phyloP scores from a whole-genome alignment of 2,329 filamentous ascomycete genomes.

The Mariannaea elegans region DNA sequence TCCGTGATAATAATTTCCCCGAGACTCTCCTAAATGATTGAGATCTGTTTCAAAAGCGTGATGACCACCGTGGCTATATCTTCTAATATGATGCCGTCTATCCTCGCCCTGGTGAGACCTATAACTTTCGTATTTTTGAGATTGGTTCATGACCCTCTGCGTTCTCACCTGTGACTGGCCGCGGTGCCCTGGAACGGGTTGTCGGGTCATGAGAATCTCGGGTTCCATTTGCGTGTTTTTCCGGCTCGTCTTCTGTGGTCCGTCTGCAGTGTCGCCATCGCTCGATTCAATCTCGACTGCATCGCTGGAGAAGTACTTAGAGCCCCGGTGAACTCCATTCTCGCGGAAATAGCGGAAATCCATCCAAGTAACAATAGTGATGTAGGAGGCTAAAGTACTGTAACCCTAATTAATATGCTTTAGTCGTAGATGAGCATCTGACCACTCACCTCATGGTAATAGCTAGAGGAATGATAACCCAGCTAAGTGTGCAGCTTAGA shows the following conservation, averaged over 20 bases:
- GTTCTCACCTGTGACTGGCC: neutral
- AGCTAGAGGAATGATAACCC: conserved; percentile 17
- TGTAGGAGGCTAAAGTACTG: conserved; percentile 4
- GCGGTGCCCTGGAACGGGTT: neutral
- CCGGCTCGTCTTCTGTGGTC: neutral
- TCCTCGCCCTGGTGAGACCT: neutral
- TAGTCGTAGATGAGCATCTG: too few species aligned
- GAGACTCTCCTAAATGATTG: neutral
- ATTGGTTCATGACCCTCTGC: neutral
- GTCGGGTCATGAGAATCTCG: neutral
- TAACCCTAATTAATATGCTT: too few species aligned
- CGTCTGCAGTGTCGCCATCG: neutral
- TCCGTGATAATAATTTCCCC: neutral
- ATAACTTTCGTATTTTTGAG: conserved; percentile 2
- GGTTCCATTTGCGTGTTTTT: neutral
- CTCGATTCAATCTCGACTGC: conserved; percentile 4
- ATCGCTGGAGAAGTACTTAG: conserved; percentile 3
- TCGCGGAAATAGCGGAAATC: conserved; percentile 8
- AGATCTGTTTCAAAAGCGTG: neutral
- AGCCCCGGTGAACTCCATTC: neutral
- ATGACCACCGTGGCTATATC: conserved; percentile 6
- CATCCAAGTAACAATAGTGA: conserved; percentile 3
- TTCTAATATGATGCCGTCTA: neutral
- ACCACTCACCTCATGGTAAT: neutral
- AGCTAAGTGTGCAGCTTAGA: conserved; percentile 18